Evolutionary conservation across 176 grass and related monocot species (phyloP), one percentile per base, ranked within the genome.

Genomic region (Zoysia japonica): DNA sequence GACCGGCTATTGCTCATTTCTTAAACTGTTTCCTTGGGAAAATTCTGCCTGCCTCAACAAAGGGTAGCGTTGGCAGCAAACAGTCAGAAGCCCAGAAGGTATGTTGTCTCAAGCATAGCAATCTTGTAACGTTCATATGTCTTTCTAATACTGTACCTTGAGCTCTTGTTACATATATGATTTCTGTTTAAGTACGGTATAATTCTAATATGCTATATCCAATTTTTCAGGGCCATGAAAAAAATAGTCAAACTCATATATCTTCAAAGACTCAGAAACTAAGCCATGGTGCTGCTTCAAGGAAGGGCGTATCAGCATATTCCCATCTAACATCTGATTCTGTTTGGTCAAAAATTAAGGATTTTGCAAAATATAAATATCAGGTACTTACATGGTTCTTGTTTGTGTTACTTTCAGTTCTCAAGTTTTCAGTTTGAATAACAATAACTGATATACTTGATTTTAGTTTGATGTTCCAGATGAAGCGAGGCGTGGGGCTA

Each of bases 361-460:
- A 99, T 52, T 99, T 99, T 5, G 88, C 92, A 62, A 88, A 80
- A 82, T 83, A 81, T 72, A 99, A 99, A 90, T 99, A 99, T 83
- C 72, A 93, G 96, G 92, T 99, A 83, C 13, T 51, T 17, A 38
- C 37, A 62, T 7, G 2, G 62, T 36, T 84, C 17, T 38, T 76
- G 28, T 28, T 28, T 62, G 43, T 69, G 49, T 54, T 79, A 68
- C 40, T 60, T 61, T 77, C 35, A 38, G 3, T 73, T 87, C 47
- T 70, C 40, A 36, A 71, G 8, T n/a, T 80, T 80, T 68, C 11
- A 62, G 51, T 71, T n/a, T 67, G 10, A 57, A 61, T 45, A 39
- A 61, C 51, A 35, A 28, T 55, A 35, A 78, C 67, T 49, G 64
- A 72, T 82, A 60, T 7, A 20, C 17, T 77, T 65, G 6, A 37